phyloP scores from a whole-genome alignment of 345 rosid genomes.

The Limnanthes douglasii region DNA sequence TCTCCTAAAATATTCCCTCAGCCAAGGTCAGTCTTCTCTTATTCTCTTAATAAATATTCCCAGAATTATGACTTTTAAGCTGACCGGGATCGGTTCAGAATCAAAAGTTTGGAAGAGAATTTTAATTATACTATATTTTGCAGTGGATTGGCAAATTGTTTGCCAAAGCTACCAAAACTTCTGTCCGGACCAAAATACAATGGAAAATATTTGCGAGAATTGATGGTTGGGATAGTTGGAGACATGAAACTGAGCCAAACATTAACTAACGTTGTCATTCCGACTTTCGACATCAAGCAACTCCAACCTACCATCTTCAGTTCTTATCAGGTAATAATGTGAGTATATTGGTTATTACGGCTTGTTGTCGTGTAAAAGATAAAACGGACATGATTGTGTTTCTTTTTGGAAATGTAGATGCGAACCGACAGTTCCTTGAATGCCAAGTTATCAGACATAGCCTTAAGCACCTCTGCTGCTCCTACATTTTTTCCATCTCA shows the following conservation, averaged over 20 bases:
- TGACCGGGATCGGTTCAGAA: too few relatives aligned
- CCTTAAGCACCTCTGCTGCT: constrained; percentile 59
- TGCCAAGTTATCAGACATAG: constrained; percentile 47
- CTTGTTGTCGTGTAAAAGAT: background rate
- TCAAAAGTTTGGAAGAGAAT: too few relatives aligned
- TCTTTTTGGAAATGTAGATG: constrained; percentile 15
- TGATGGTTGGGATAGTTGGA: constrained; percentile 15
- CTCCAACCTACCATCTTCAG: constrained; percentile 61
- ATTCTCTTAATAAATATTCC: too few relatives aligned
- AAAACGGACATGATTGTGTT: background rate
- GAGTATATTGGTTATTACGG: background rate
- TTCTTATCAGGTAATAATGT: constrained; percentile 27
- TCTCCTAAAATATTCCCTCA: constrained; percentile 56
- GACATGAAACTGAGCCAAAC: constrained; percentile 36
- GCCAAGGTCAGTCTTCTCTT: constrained; percentile 27
- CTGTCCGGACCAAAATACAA: constrained; percentile 51
- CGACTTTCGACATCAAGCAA: constrained; percentile 54
- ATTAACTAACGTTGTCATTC: constrained; percentile 47
- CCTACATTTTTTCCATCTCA: constrained; percentile 54
- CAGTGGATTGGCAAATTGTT: too few relatives aligned
- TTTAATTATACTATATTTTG: too few relatives aligned
- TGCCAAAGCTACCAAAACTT: constrained; percentile 21
- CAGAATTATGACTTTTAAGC: too few relatives aligned
- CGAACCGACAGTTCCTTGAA: constrained; percentile 16
- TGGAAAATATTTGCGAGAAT: constrained; percentile 36